phyloP scores from a whole-genome alignment of 345 rosid species.

The Eucalyptus erythrocorys region DNA sequence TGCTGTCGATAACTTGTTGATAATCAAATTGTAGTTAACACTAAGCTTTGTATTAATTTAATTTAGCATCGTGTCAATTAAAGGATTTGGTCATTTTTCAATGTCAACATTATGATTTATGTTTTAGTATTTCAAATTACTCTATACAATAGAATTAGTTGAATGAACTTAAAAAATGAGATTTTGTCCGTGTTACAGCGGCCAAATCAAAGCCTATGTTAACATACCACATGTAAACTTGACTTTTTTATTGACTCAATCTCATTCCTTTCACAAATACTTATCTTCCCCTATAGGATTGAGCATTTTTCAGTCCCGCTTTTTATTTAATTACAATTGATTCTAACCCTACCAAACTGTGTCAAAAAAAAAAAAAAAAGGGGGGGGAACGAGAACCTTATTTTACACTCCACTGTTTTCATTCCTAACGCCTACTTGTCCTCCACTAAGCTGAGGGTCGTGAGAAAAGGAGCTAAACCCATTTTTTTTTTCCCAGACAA shows the following conservation, averaged over 20 bases:
- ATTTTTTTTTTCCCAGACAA: neutral
- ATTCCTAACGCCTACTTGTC: neutral
- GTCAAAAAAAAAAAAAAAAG: neutral
- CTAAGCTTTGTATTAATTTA: neutral
- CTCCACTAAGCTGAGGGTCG: neutral
- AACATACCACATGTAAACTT: neutral
- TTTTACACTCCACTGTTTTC: neutral
- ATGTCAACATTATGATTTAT: neutral
- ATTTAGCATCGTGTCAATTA: neutral
- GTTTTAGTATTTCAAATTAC: neutral
- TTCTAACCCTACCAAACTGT: neutral
- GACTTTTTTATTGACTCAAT: neutral
- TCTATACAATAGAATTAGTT: neutral
- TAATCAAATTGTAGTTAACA: neutral
- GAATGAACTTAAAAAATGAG: neutral
- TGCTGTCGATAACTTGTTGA: rapidly evolving
- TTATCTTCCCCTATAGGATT: neutral
- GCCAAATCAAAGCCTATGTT: neutral
- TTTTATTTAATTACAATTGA: neutral
- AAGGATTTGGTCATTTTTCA: neutral
- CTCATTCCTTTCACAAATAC: neutral
- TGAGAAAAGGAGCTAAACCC: neutral
- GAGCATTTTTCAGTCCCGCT: neutral
- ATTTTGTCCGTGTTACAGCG: neutral
- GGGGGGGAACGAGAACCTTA: neutral